Evolutionary conservation across 2,329 filamentous ascomycete species (phyloP).

Genomic region (Diplodia scrobiculata): DNA sequence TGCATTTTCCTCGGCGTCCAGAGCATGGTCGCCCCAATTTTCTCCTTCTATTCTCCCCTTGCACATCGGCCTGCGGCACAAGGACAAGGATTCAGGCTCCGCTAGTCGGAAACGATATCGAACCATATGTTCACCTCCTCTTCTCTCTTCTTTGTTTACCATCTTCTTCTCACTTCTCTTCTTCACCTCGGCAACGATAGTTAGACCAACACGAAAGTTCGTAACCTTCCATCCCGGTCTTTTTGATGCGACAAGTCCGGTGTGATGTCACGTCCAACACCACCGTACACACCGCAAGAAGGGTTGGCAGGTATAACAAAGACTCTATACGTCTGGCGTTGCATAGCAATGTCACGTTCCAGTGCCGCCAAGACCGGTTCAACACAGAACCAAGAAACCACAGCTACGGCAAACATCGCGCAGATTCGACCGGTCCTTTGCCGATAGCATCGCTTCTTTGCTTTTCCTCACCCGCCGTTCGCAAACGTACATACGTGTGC

Average conservation of each 20-base stretch:
- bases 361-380: too few relatives aligned
- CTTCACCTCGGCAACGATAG: neutral
- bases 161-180: neutral
- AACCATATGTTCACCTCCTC: neutral
- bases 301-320: neutral
- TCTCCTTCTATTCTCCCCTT: neutral
- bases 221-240: neutral
- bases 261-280: neutral
- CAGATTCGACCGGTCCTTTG: too few relatives aligned
- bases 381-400: too few relatives aligned
- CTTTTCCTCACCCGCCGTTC: neutral
- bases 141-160: too few relatives aligned
- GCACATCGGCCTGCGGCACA: neutral
- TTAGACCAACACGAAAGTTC: neutral
- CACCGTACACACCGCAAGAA: neutral
- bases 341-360: neutral
- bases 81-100: neutral
- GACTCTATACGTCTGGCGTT: neutral
- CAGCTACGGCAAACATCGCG: too few relatives aligned
- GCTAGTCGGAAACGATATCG: conserved; percentile 7
- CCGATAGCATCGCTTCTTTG: neutral
- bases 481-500: neutral
- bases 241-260: neutral
- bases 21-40: neutral
- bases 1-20: conserved; percentile 4